Evolutionary conservation across 2,329 filamentous ascomycete genomes (phyloP).

Genomic region (Colletotrichum echinochloae): DNA sequence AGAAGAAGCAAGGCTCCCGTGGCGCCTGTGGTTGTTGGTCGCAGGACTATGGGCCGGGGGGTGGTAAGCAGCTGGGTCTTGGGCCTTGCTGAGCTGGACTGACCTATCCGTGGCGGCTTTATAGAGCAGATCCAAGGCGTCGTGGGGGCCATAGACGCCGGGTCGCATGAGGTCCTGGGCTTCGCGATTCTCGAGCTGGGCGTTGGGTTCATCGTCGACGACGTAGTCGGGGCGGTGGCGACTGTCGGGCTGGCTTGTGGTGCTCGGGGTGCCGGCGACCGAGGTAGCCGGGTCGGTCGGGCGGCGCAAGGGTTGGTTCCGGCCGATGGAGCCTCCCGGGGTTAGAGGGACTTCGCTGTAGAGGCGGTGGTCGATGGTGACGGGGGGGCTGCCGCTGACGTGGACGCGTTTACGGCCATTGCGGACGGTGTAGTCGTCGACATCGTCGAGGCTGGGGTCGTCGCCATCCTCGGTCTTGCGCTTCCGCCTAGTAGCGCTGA

Average conservation of each 20-base stretch:
- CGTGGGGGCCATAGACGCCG: conserved; percentile 90
- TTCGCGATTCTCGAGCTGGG: conserved; percentile 73
- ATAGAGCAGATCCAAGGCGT: conserved; percentile 91
- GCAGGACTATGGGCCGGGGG: conserved; percentile 32
- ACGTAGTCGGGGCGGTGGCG: conserved; percentile 51
- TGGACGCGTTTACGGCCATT: conserved; percentile 79
- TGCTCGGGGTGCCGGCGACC: conserved; percentile 48
- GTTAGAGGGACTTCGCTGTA: conserved; percentile 71
- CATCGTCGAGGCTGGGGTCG: conserved; percentile 56
- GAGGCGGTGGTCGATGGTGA: conserved; percentile 57
- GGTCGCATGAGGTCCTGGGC: conserved; percentile 73
- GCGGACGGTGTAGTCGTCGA: conserved; percentile 76
- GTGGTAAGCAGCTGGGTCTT: conserved; percentile 39
- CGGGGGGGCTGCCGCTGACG: conserved; percentile 58
- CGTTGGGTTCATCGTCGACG: conserved; percentile 66
- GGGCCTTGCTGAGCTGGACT: conserved; percentile 44
- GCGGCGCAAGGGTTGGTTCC: conserved; percentile 74
- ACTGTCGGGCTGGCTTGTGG: conserved; percentile 46
- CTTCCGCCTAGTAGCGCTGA: conserved; percentile 94
- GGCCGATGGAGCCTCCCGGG: conserved; percentile 73
- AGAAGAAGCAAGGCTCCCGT: conserved; percentile 47
- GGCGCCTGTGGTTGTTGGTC: conserved; percentile 46
- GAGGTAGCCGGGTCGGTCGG: conserved; percentile 57
- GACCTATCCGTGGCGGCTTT: conserved; percentile 80
- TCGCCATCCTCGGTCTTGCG: conserved; percentile 77